Conservation (phyloP, 352 stramenopile genomes). For the Phytophthora lateralis region DNA sequence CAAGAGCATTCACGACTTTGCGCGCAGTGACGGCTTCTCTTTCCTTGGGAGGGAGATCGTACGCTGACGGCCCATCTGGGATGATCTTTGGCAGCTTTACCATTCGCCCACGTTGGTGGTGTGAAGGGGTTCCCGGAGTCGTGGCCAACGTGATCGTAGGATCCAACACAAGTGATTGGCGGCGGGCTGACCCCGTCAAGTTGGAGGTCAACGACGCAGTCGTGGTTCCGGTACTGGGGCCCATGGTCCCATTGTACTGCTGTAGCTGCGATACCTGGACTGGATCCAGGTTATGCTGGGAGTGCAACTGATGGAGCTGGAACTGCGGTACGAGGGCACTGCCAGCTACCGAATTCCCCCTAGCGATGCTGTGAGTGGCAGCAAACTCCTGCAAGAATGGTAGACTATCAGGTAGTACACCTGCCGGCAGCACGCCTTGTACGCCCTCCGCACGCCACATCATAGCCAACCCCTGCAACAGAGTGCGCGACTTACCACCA, state of each 20-base stretch:
- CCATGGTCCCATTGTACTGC: slow-evolving; percentile 3
- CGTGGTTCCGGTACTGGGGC: neutral
- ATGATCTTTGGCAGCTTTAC: slow-evolving; percentile 11
- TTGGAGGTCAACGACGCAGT: neutral
- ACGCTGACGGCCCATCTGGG: neutral
- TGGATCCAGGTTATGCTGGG: slow-evolving; percentile 12
- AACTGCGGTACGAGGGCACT: neutral
- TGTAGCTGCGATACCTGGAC: slow-evolving; percentile 9
- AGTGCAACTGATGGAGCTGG: slow-evolving; percentile 14
- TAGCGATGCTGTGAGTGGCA: neutral
- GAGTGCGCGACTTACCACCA: slow-evolving; percentile 56
- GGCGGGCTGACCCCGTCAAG: neutral
- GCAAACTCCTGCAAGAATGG: slow-evolving; percentile 58
- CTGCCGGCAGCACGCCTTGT: slow-evolving; percentile 46
- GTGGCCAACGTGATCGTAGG: neutral
- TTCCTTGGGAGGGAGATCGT: neutral
- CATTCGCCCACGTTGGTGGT: slow-evolving; percentile 9
- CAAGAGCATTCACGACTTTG: slow-evolving; percentile 4
- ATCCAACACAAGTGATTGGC: slow-evolving; percentile 2
- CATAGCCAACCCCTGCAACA: slow-evolving; percentile 66
- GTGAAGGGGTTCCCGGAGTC: slow-evolving; percentile 4
- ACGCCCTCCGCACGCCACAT: slow-evolving; percentile 68
- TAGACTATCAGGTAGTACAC: slow-evolving; percentile 34
- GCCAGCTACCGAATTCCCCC: slow-evolving; percentile 8
- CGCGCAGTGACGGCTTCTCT: neutral